Evolutionary conservation across 495 filamentous ascomycete genomes (phyloP), one percentile per base, ranked within the genome.

Genomic region (Penicillium desertorum): DNA sequence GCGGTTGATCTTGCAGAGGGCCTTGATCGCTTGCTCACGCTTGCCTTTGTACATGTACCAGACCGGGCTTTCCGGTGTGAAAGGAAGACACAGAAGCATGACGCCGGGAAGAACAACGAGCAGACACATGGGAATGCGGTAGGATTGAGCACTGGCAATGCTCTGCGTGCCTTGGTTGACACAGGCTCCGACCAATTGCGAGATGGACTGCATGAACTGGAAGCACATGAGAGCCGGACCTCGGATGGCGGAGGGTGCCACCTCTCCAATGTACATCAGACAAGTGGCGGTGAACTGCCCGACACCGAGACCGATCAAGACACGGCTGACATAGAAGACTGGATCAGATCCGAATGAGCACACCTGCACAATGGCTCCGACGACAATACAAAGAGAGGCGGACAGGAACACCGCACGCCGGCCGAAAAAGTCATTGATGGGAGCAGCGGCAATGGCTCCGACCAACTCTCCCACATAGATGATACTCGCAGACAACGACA

Each of bases 121-220:
- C 9, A 65, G 41, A 9, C 69, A 65, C 69, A 75, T 72, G n/a
- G 72, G 71, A 49, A 75, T 63, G 17, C 58, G 56, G 54, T 72
- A 75, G 4, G 65, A 67, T 22, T 50, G 36, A 1, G 64, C 55
- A 45, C 51, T 61, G 8, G 53, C n/a, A 25, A 73, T 67, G 17
- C 43, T 43, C 42, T 72, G 50, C 0, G 69, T 73, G 44, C 72
- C 70, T 57, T 73, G 67, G 14, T 62, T 68, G 60, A 73, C 60
- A 43, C 69, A 60, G 11, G 71, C 56, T 2, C 56, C 72, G 54
- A 71, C 68, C 8, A 73, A 61, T 34, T 73, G 71, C 3, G 71
- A 68, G 62, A 57, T 61, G 23, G 69, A 71, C 52, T 72, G 72
- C 51, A 75, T 62, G 53, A 73, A 72, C 51, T 75, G 72, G 56